Conservation (phyloP, 805 yeast genomes). For the Lachancea kluyveri region DNA sequence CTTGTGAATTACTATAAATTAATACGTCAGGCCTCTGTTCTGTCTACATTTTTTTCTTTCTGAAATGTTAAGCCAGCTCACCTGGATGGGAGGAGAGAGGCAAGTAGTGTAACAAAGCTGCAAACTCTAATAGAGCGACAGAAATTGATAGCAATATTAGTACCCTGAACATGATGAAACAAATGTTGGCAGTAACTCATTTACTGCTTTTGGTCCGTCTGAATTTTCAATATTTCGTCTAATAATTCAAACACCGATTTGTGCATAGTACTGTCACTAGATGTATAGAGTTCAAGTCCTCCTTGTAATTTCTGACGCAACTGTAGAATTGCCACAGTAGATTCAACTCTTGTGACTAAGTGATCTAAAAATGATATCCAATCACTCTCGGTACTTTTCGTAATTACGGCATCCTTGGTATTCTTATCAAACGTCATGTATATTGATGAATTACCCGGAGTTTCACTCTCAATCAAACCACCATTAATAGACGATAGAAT, state of each 20-base stretch:
- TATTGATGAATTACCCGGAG: conserved; percentile 2
- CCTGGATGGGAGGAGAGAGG: not conserved
- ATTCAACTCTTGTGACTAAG: conserved; percentile 63
- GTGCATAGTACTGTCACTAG: conserved; percentile 10
- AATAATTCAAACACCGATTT: conserved; percentile 23
- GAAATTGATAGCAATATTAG: not conserved
- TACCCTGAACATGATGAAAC: not conserved
- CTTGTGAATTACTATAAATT: no score
- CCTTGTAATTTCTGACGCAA: conserved; percentile 34
- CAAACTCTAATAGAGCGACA: not conserved
- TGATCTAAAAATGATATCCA: conserved; percentile 54
- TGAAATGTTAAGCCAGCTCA: no score
- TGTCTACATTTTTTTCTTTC: no score
- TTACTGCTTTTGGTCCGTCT: no score
- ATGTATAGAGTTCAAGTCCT: conserved; percentile 14
- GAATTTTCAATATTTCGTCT: conserved; percentile 22
- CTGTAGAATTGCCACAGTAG: conserved; percentile 41
- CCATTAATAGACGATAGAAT: conserved; percentile 47
- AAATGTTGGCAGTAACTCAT: conserved; percentile 2
- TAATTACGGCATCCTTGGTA: conserved; percentile 16
- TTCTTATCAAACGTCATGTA: conserved; percentile 21
- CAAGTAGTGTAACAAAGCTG: not conserved
- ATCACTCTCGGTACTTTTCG: conserved; percentile 33
- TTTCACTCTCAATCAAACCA: conserved; percentile 24
- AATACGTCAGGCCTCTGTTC: no score